These are phyloP conservation scores for Toxicodendron radicans DNA, from an alignment of 345 rosid genomes.

Conservation along the genomic window DNA sequence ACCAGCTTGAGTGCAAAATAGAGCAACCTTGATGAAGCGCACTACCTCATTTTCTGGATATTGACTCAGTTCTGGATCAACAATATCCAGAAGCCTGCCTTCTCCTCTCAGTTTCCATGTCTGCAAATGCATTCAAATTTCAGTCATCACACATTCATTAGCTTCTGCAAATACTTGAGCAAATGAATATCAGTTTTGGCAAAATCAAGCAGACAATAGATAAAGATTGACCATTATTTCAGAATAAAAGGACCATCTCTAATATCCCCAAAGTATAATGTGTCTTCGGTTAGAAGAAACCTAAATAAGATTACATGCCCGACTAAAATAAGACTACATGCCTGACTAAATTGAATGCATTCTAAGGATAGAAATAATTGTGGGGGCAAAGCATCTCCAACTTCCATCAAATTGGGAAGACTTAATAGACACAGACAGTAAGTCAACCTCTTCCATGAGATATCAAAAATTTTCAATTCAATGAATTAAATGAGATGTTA, in stretches of 20 bases:
- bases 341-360: background rate
- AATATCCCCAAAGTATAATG: background rate
- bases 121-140: constrained; percentile 43
- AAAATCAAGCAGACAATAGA: too few species aligned
- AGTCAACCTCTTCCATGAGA: background rate
- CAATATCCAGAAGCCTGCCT: constrained; percentile 62
- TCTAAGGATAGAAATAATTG: too few species aligned
- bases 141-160: background rate
- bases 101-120: constrained; percentile 83
- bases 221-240: too few species aligned
- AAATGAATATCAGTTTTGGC: background rate
- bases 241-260: background rate
- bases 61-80: constrained; percentile 61
- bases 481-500: background rate
- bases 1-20: constrained; percentile 81
- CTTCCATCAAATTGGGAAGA: background rate
- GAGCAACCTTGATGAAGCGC: constrained; percentile 71
- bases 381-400: background rate
- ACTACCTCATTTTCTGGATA: constrained; percentile 61
- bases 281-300: too few species aligned
- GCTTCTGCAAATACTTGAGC: background rate
- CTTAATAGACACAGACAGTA: background rate
- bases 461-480: background rate
- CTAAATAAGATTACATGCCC: background rate
- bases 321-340: background rate